A percentile compares a stretch with the other conserved stretches of the same genome.
These are phyloP conservation scores for Penicillium malachiteum DNA, from an alignment of 495 filamentous ascomycete genomes.

Conservation along the genomic window DNA sequence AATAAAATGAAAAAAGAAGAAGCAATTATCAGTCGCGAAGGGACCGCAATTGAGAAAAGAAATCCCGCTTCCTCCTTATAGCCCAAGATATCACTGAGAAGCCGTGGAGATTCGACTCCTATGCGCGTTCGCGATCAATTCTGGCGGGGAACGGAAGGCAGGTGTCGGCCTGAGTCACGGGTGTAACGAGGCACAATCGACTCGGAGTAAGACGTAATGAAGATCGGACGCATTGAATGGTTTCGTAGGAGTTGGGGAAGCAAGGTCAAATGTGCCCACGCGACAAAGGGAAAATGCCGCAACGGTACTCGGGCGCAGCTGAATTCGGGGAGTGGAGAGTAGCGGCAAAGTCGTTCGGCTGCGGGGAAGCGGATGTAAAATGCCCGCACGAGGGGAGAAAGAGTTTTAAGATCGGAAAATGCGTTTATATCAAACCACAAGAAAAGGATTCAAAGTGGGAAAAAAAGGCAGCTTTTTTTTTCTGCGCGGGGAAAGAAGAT, in stretches of 20 bases:
- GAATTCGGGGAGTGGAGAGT: conserved; percentile 23
- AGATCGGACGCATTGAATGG: conserved; percentile 30
- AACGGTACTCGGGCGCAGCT: conserved; percentile 24
- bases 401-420: not conserved
- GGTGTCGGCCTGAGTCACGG: conserved; percentile 20
- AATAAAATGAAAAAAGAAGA: not conserved
- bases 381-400: conserved; percentile 4
- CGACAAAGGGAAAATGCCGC: conserved; percentile 29
- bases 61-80: not conserved
- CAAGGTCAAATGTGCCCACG: conserved; percentile 3
- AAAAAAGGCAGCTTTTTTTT: not conserved
- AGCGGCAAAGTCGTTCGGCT: conserved; percentile 19
- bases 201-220: conserved; percentile 12
- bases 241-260: not conserved
- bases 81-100: not conserved
- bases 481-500: conserved; percentile 3
- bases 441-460: not conserved
- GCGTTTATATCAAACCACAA: too few species aligned
- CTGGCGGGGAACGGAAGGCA: conserved; percentile 20
- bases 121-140: conserved; percentile 27
- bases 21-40: conserved; percentile 10
- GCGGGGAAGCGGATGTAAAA: conserved; percentile 24
- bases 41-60: not conserved
- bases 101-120: not conserved
- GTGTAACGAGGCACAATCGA: conserved; percentile 30